These are phyloP conservation scores for Extremus antarcticus DNA, from an alignment of 495 filamentous ascomycete genomes.

Conservation along the genomic window DNA sequence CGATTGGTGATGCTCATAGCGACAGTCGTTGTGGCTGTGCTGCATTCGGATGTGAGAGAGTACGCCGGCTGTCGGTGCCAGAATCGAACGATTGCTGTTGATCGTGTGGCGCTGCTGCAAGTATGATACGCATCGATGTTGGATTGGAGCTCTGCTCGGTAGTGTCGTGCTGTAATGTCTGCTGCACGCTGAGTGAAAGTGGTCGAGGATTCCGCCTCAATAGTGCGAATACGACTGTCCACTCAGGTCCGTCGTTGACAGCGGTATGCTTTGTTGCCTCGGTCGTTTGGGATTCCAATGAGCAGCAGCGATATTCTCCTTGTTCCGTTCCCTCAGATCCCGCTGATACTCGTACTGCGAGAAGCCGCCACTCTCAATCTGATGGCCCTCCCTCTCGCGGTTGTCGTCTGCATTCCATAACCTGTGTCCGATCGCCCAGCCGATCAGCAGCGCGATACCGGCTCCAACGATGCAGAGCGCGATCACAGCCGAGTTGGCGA, in stretches of 20 bases:
- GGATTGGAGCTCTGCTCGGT: too few species aligned
- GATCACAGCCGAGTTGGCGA: background rate
- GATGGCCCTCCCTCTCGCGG: background rate
- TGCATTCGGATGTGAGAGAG: too few species aligned
- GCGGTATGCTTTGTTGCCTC: slow-evolving; percentile 5
- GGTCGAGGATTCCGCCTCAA: too few species aligned
- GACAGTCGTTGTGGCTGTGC: too few species aligned
- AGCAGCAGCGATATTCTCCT: background rate
- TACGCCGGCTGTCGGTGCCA: too few species aligned
- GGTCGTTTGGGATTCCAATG: background rate
- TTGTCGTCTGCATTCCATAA: background rate
- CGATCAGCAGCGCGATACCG: background rate
- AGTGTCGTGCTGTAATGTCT: too few species aligned
- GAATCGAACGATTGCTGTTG: too few species aligned
- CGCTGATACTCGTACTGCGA: background rate
- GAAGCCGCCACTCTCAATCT: background rate
- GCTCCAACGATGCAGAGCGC: background rate
- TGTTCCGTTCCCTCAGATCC: background rate
- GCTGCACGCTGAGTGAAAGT: too few species aligned
- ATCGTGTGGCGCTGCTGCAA: too few species aligned
- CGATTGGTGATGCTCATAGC: too few species aligned
- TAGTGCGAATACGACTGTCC: background rate
- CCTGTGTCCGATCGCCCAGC: background rate
- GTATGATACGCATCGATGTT: too few species aligned
- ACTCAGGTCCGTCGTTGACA: slow-evolving; percentile 9